These are phyloP conservation scores for Marvania coccoides DNA, from an alignment of 139 green algal species.

Conservation along the genomic window DNA sequence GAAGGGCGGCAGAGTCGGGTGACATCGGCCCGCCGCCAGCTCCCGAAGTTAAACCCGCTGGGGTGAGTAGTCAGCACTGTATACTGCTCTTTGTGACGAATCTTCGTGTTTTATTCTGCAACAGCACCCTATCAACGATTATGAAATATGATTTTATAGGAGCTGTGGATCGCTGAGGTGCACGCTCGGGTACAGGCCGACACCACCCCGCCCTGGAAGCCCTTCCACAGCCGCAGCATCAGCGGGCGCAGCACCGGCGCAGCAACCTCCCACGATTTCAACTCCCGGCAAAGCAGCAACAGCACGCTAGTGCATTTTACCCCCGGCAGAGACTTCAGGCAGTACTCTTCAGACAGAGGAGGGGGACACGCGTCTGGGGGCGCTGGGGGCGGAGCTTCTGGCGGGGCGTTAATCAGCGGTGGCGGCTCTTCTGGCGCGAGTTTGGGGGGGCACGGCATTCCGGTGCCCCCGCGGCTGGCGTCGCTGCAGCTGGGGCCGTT, in stretches of 20 bases:
- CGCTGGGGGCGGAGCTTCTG: not conserved
- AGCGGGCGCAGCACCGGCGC: not conserved
- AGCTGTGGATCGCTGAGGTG: not conserved
- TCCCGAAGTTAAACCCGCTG: not conserved
- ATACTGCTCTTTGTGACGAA: too few species aligned
- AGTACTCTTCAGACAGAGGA: too few species aligned
- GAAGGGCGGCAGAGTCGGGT: not conserved
- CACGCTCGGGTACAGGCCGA: not conserved
- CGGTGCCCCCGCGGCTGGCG: not conserved
- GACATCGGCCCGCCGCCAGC: not conserved
- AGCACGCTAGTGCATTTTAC: too few species aligned
- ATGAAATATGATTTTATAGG: not conserved
- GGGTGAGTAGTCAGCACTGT: not conserved
- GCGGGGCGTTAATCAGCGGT: not conserved
- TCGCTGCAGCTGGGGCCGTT: not conserved
- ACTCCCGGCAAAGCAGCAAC: too few species aligned
- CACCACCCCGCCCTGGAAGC: not conserved
- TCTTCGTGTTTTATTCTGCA: too few species aligned
- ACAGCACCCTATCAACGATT: too few species aligned
- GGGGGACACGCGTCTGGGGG: not conserved
- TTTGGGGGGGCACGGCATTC: not conserved
- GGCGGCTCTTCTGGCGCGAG: not conserved
- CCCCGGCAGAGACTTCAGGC: too few species aligned
- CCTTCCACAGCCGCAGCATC: not conserved
- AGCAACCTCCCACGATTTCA: not conserved